Conservation (phyloP, 352 stramenopile species). For the Pythium utonaiense region DNA sequence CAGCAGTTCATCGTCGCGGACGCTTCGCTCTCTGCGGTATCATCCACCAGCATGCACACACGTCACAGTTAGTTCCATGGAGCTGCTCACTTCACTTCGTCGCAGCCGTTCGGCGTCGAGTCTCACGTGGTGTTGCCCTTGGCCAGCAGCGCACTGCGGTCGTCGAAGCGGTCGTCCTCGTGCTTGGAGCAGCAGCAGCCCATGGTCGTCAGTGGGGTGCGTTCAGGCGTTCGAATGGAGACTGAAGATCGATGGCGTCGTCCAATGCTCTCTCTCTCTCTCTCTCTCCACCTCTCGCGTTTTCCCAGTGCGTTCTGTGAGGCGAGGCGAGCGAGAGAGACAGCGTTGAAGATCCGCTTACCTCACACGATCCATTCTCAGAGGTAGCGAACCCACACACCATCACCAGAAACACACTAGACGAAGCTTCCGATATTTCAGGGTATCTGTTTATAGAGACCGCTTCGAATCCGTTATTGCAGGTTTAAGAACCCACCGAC, state of each 20-base stretch:
- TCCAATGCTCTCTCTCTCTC: neutral
- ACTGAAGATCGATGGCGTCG: no score
- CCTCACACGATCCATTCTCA: neutral
- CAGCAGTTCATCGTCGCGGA: neutral
- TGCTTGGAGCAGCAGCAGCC: constrained; percentile 58
- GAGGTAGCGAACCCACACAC: no score
- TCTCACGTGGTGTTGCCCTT: constrained; percentile 28
- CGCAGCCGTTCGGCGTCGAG: no score
- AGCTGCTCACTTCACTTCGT: no score
- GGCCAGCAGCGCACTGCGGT: constrained; percentile 45
- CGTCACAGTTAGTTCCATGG: neutral
- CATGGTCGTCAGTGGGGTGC: constrained; percentile 25
- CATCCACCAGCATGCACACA: neutral
- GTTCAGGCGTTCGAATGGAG: neutral
- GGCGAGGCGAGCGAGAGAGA: neutral
- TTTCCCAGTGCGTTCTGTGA: neutral
- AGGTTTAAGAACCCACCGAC: constrained; percentile 29
- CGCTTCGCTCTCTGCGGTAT: neutral
- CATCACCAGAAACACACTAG: no score
- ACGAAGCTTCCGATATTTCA: neutral
- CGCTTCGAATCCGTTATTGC: neutral
- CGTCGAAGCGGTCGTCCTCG: constrained; percentile 65
- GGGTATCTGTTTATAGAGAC: neutral
- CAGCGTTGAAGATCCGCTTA: neutral
- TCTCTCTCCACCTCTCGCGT: neutral